Evolutionary conservation across 257 asterid genomes (phyloP).

Genomic region (Echium plantagineum): DNA sequence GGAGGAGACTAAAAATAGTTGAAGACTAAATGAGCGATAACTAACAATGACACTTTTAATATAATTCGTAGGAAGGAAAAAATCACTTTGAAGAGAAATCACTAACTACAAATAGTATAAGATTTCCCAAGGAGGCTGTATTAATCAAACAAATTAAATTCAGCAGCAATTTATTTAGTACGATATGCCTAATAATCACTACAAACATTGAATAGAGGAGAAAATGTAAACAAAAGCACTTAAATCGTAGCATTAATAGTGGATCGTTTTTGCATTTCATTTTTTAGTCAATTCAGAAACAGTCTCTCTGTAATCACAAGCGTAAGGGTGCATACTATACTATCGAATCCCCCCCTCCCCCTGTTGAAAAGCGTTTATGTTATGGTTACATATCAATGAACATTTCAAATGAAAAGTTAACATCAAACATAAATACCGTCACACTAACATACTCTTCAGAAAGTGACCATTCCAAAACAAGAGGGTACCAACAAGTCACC

Average conservation of each 20-base stretch:
- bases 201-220: background rate
- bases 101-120: background rate
- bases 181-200: background rate
- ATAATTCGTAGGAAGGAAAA: background rate
- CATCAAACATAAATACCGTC: too few relatives aligned
- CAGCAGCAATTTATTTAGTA: background rate
- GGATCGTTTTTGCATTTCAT: too few relatives aligned
- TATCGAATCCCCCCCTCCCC: too few relatives aligned
- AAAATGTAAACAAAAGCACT: background rate
- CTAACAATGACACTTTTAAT: background rate
- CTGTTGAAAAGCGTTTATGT: too few relatives aligned
- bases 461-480: too few relatives aligned
- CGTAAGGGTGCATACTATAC: too few relatives aligned
- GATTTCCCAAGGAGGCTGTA: background rate
- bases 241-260: too few relatives aligned
- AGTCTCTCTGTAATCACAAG: too few relatives aligned
- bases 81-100: background rate
- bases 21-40: background rate
- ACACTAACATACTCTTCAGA: too few relatives aligned
- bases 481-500: slow-evolving; percentile 23
- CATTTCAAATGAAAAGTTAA: too few relatives aligned
- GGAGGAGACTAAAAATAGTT: background rate
- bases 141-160: background rate
- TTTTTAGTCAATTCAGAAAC: too few relatives aligned
- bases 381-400: too few relatives aligned